Evolutionary conservation across 306 rosid genomes (phyloP), one percentile per base, ranked within the genome.

Genomic region (Chamaecrista fasciculata): DNA sequence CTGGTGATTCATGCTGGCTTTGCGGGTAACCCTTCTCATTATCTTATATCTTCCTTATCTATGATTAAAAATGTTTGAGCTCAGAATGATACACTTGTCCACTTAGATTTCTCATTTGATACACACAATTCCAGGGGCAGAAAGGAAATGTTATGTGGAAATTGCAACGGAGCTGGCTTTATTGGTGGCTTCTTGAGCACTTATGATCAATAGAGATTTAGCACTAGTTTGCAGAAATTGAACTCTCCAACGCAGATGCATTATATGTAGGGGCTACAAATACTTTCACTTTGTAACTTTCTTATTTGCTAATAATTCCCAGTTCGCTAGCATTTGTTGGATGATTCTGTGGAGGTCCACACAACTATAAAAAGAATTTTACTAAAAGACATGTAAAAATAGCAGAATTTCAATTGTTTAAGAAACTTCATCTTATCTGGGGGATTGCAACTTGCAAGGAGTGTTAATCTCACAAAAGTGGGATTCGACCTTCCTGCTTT

Each of bases 81-180:
- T 40, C 49, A n/a, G 20, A 42, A 37, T 18, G 12, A 21, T 40
- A 28, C 52, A 15, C 18, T n/a, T 2, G 46, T 12, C 16, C 16
- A 11, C 16, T 43, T 14, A 43, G 36, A 3, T 25, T 12, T 58
- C 19, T 34, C 59, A n/a, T 18, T 11, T 34, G 65, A 59, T 18
- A 28, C 28, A n/a, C 28, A 18, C 23, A 50, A 48, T 61, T 74
- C 0, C 79, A 84, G 88, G 39, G 85, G 85, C 42, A 78, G 78
- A 56, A 81, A 78, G 65, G 86, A 84, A 39, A 81, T 78, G 75
- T 26, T 84, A 56, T 81, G 84, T 66, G 89, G 89, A 40, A 84
- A 79, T 72, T 81, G 89, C 82, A 84, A 84, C 59, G 89, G 86
- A 64, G 84, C 84, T 14, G 89, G 86, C 34, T 84, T 84, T 49